phyloP scores from a whole-genome alignment of 2,329 filamentous ascomycete species.

The Trichoderma sp. region DNA sequence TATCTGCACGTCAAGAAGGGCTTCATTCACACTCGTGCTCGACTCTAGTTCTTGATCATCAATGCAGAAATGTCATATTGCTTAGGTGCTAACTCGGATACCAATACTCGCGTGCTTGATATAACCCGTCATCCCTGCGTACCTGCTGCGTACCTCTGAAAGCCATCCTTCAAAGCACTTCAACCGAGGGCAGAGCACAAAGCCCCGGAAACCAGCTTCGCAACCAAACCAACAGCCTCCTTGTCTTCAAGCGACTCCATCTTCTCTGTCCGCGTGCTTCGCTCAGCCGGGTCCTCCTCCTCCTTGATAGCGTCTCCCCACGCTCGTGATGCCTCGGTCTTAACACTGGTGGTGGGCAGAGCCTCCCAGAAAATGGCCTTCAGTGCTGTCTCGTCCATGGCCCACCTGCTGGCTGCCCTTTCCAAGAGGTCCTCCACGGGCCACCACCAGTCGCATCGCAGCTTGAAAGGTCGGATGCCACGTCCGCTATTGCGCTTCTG shows the following conservation, averaged over 20 bases:
- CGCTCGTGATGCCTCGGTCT: not conserved
- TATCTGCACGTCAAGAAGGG: too few species aligned
- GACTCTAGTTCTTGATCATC: too few species aligned
- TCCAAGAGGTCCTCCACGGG: conserved; percentile 29
- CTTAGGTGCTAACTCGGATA: conserved; percentile 13
- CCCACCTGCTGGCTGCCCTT: conserved; percentile 18
- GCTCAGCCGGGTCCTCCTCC: not conserved
- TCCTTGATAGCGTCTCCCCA: not conserved
- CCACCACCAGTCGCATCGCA: conserved; percentile 29
- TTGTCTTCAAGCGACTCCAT: conserved; percentile 4
- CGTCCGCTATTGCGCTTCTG: conserved; percentile 7
- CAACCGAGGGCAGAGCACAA: conserved; percentile 2
- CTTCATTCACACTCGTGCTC: too few species aligned
- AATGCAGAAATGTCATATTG: not conserved
- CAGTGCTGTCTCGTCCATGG: conserved; percentile 4
- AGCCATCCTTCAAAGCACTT: not conserved
- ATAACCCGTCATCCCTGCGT: not conserved
- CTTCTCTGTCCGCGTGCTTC: conserved; percentile 1
- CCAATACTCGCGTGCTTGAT: not conserved
- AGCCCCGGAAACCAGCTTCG: not conserved
- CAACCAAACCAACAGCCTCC: not conserved
- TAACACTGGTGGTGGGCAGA: not conserved
- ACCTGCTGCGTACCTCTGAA: not conserved
- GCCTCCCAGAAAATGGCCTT: conserved; percentile 27
- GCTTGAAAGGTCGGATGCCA: conserved; percentile 15